Evolutionary conservation across 192 early-diverging fungal genomes (phyloP), one percentile per base, ranked within the genome.

Genomic region (Gonapodya sp.): DNA sequence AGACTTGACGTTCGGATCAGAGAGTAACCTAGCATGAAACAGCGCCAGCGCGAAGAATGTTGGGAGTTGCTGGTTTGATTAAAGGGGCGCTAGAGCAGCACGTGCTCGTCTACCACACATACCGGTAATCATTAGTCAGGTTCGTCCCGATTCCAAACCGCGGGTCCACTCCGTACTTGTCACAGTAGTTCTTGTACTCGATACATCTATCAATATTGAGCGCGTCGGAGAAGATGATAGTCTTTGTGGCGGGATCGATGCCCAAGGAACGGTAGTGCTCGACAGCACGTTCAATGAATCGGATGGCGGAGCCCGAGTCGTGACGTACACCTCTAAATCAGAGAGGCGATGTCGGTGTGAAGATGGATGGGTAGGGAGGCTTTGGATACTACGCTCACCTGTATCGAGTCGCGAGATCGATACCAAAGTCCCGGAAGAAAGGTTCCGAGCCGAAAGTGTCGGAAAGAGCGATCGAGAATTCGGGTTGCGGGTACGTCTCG

Each of bases 121-220:
- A 64, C 46, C 46, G 46, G 46, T 87, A 94, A 81, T 94, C 93
- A 79, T 94, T 94, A 1, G 93, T 94, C 35, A 94, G 90, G 78
- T 89, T 85, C 0, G 93, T 94, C 18, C 93, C 93, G 36, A 94
- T 93, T 0, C 93, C 93, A 84, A 94, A 94, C 0, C 84, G 82
- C 31, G 87, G 88, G 36, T 86, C 86, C 33, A 91, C 86, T 8
- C 86, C 89, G 35, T 81, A 80, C 34, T 82, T 35, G 1, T 86
- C 84, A 0, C 88, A 87, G 32, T 86, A 73, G 0, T 83, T 46
- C 34, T 91, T 83, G n/a, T 94, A 80, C 30, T 79, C 36, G 18
- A 92, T 85, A 0, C 90, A 89, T 0, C 73, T 81, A 0, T 86
- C 87, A 0, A 88, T 86, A 79, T 85, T 84, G 81, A 94, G 83